Evolutionary conservation across 257 asterid genomes (phyloP).

Genomic region (Asclepias syriaca): DNA sequence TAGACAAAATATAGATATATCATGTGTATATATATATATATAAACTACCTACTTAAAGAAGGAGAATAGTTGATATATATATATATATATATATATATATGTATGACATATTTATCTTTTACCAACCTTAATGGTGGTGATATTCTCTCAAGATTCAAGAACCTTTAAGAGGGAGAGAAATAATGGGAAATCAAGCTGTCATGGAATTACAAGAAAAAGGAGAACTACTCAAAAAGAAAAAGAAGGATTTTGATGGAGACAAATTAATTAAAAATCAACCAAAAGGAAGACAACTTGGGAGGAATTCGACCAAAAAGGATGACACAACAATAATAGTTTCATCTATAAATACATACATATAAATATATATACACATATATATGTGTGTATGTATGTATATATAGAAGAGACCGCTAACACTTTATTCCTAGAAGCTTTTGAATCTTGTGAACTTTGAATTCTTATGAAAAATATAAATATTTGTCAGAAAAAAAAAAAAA

Average conservation of each 20-base stretch:
- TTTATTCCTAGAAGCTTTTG: too few relatives aligned
- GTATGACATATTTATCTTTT: neutral
- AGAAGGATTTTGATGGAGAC: neutral
- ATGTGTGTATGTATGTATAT: too few relatives aligned
- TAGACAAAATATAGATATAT: neutral
- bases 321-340: neutral
- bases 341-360: too few relatives aligned
- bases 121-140: neutral
- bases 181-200: conserved; percentile 3
- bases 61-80: neutral
- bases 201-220: neutral
- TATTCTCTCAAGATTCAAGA: neutral
- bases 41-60: neutral
- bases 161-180: neutral
- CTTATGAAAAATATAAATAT: too few relatives aligned
- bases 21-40: too few relatives aligned
- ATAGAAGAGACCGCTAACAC: neutral
- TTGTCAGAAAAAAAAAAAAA: too few relatives aligned
- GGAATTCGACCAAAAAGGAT: neutral
- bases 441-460: neutral
- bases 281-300: neutral
- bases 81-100: too few relatives aligned
- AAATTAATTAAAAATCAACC: neutral
- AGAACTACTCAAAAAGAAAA: neutral
- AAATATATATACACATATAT: too few relatives aligned